Base-by-base conservation (phyloP, 176 grass and related monocot genomes). In the Carex scoparia region DNA sequence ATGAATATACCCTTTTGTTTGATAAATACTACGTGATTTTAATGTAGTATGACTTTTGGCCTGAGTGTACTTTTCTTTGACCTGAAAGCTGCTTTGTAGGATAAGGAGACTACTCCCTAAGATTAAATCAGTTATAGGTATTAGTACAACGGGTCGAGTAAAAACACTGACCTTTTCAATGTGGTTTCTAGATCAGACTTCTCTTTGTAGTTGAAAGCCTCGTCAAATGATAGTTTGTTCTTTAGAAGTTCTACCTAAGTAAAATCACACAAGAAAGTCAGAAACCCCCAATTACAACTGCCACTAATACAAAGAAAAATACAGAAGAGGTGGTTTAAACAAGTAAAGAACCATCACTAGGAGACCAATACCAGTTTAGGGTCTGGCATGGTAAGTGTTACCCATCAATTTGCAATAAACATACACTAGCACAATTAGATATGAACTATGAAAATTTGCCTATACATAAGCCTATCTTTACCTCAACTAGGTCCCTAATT, bases 141-240 rank as follows among this genome's bases (percentile, higher is more conserved):
- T 63, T 28, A 69, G 13, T 69, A 69, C 42, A 69, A 69, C 18
- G 8, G 12, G 66, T 2, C n/a, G 67, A 69, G 35, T 18, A 27
- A 37, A 49, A 31, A 0, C 10, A 74, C 70, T 40, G 11, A 94
- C 92, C 92, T 87, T 88, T 94, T 91, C 49, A 97, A 75, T 4
- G 94, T 86, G 48, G 79, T 78, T 81, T 63, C 84, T 48, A 97
- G 84, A 57, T 97, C 94, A 84, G 89, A 75, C 79, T 97, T 92
- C 81, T 94, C 90, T 85, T 94, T 94, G 84, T 97, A 97, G 84
- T 97, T 94, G 75, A 97, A 97, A 88, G 92, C 92, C 48, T 80
- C 94, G 87, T 94, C 92, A 16, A 89, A 97, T 19, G 92, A 87
- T 56, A 97, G 84, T 51, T 89, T 93, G 61, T 88, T 83, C 67